Evolutionary conservation across 2,329 filamentous ascomycete genomes (phyloP).

Genomic region (Fusarium domesticum): DNA sequence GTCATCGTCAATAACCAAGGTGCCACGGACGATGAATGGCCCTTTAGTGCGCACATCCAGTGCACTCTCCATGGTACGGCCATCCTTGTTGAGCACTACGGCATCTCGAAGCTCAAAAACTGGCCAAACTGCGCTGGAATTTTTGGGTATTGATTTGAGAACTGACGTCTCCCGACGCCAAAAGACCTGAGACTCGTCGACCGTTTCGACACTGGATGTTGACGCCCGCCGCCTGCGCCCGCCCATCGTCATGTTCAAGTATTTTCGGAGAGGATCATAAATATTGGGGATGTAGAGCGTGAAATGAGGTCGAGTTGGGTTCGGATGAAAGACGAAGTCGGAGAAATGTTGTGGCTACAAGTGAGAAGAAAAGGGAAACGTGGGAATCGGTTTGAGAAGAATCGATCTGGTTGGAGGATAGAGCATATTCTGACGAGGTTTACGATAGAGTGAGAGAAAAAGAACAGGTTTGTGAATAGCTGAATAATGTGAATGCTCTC

Average conservation of each 20-base stretch:
- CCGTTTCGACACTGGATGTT: conserved; percentile 44
- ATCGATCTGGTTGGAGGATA: too few species aligned
- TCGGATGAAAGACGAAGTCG: too few species aligned
- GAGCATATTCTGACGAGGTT: too few species aligned
- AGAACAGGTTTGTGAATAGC: too few species aligned
- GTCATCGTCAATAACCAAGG: conserved; percentile 51
- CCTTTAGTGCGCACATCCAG: conserved; percentile 58
- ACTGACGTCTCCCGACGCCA: conserved; percentile 37
- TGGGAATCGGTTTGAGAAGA: too few species aligned
- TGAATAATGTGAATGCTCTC: too few species aligned
- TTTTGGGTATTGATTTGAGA: conserved; percentile 28
- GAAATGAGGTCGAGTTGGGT: too few species aligned
- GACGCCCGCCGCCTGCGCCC: conserved; percentile 42
- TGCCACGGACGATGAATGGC: conserved; percentile 60
- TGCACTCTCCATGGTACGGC: conserved; percentile 55
- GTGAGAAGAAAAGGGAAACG: too few species aligned
- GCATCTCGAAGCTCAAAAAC: conserved; percentile 61
- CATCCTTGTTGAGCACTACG: conserved; percentile 54
- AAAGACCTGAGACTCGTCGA: conserved; percentile 37
- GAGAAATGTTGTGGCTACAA: too few species aligned
- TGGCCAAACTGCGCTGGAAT: conserved; percentile 47
- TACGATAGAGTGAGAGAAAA: too few species aligned
- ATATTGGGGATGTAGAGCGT: too few species aligned
- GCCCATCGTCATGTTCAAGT: conserved; percentile 36
- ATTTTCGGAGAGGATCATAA: conserved; percentile 14